Evolutionary conservation across 2,329 filamentous ascomycete species (phyloP), one percentile per base, ranked within the genome.

Genomic region (Blumeriella jaapii): DNA sequence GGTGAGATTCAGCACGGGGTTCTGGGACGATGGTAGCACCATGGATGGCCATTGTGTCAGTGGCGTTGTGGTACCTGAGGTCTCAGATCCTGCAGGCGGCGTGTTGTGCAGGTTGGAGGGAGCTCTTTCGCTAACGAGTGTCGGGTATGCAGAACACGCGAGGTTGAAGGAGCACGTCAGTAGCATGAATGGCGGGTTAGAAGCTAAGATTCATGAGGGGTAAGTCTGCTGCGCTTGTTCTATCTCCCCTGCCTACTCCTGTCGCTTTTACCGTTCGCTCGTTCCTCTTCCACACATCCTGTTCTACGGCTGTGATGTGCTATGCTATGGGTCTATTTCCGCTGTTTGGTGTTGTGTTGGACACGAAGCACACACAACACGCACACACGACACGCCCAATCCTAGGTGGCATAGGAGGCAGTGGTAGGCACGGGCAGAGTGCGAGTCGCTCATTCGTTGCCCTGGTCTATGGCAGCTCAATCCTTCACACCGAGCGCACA

Each of bases 121-220:
- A 42, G 32, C 16, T 36, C 43, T 35, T n/a, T n/a, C n/a, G 50
- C 62, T 69, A 62, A 64, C 60, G 49, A 51, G 41, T 38, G n/a
- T n/a, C n/a, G 36, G 44, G 40, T 43, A 47, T 47, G 39, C 42
- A 83, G 87, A 95, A 58, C 89, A 96, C 61, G 91, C 91, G 40
- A 79, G 89, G 53, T 68, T 98, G 38, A 93, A 91, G 59, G 86
- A 94, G 42, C 83, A 96, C 61, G 73, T 98, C 42, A 64, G 78
- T 2, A 74, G 68, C 46, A 93, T 98, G 86, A 73, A 80, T 28
- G 87, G 87, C 45, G 83, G 86, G 48, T 71, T 98, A 12, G 91
- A 96, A 61, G 85, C 89, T 31, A 80, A 73, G 56, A 78, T 98
- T 45, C 71, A 93, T 52, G 93, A 98, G 81, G 91, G 91, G 84